A percentile compares a stretch with the other conserved stretches of the same genome.
Evolutionary conservation across 2,329 filamentous ascomycete species (phyloP).

Genomic region (Aureobasidium pullulans): DNA sequence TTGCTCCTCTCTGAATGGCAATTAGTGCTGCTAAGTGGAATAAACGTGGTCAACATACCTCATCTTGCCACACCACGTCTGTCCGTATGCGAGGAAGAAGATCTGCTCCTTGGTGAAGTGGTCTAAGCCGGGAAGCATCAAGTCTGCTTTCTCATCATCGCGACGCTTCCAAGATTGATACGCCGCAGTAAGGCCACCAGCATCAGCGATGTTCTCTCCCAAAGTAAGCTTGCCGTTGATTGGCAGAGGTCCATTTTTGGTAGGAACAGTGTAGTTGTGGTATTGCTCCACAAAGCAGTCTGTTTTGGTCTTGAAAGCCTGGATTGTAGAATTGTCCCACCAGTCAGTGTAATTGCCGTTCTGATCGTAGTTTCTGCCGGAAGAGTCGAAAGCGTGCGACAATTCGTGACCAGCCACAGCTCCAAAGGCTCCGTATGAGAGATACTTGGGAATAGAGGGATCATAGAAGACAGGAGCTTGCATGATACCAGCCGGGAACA

Average conservation of each 20-base stretch:
- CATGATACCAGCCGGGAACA: slow-evolving; percentile 63
- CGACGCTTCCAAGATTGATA: slow-evolving; percentile 60
- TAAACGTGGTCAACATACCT: background rate
- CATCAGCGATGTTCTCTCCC: slow-evolving; percentile 65
- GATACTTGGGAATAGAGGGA: slow-evolving; percentile 53
- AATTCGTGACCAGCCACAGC: slow-evolving; percentile 62
- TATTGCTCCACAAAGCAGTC: slow-evolving; percentile 65
- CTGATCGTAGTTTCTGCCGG: slow-evolving; percentile 57
- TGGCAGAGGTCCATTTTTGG: slow-evolving; percentile 49
- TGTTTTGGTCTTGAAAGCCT: slow-evolving; percentile 51
- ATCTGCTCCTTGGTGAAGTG: slow-evolving; percentile 60
- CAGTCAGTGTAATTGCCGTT: slow-evolving; percentile 59
- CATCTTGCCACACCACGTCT: slow-evolving; percentile 58
- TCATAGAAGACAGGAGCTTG: slow-evolving; percentile 58
- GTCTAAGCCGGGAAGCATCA: slow-evolving; percentile 53
- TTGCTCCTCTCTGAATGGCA: slow-evolving; percentile 42
- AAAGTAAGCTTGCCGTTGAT: slow-evolving; percentile 58
- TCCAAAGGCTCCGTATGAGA: slow-evolving; percentile 63
- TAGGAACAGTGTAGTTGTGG: slow-evolving; percentile 50
- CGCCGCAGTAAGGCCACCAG: slow-evolving; percentile 56
- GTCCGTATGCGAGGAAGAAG: slow-evolving; percentile 49
- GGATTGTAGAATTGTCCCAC: slow-evolving; percentile 56
- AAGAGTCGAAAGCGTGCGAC: slow-evolving; percentile 62
- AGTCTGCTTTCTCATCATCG: slow-evolving; percentile 44
- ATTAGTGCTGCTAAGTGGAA: background rate